phyloP scores from a whole-genome alignment of 352 stramenopile species.

The Thraustochytrium sp. region DNA sequence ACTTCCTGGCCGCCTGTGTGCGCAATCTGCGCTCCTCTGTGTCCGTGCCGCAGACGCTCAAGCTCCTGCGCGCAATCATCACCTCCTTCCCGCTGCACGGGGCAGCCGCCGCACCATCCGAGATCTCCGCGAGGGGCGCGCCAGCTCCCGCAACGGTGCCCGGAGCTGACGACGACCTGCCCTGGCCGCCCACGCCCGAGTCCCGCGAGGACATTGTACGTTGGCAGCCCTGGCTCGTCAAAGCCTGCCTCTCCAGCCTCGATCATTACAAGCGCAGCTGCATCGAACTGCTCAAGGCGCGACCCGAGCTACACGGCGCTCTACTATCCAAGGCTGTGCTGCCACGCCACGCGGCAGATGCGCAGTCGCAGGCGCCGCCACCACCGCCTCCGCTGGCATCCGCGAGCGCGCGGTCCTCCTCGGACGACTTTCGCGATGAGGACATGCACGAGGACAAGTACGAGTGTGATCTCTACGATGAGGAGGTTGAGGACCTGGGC shows the following conservation, averaged over 20 bases:
- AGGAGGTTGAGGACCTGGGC: slow-evolving; percentile 17
- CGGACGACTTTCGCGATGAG: slow-evolving; percentile 3
- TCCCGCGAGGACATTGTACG: neutral
- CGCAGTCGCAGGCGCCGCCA: neutral
- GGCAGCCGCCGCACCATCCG: no score
- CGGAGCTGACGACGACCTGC: neutral
- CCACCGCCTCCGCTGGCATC: neutral
- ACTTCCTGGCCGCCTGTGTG: neutral
- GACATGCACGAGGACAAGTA: slow-evolving; percentile 40
- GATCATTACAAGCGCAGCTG: neutral
- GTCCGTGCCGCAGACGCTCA: slow-evolving; percentile 16
- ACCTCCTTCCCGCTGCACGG: neutral
- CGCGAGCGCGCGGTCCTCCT: neutral
- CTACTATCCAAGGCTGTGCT: neutral
- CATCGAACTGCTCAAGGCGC: neutral
- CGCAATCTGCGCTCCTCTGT: neutral
- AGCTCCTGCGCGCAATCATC: slow-evolving; percentile 23
- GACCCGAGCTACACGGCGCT: neutral
- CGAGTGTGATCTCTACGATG: slow-evolving; percentile 33
- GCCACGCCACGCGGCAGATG: neutral
- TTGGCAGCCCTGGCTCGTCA: neutral
- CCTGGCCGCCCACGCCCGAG: neutral
- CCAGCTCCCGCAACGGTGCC: no score
- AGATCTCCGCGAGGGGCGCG: no score
- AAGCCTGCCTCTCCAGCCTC: neutral